phyloP scores from a whole-genome alignment of 768 basidiomycete genomes.

The Amanita exitialis region DNA sequence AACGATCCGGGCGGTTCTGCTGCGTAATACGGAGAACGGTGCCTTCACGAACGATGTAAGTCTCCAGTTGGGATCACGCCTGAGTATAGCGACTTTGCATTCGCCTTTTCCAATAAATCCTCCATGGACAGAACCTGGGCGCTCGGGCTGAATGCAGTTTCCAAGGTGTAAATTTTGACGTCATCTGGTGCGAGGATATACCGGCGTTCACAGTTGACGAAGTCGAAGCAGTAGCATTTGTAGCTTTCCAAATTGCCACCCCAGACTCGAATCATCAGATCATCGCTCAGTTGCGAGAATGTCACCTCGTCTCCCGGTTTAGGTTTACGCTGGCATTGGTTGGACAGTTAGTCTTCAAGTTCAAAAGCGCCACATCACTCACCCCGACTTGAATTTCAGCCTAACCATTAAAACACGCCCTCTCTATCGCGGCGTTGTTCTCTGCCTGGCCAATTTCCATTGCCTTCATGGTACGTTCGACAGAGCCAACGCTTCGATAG shows the following conservation, averaged over 20 bases:
- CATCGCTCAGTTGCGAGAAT: slow-evolving; percentile 9
- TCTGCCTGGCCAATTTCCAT: slow-evolving; percentile 6
- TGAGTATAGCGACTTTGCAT: not conserved
- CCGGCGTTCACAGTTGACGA: slow-evolving; percentile 6
- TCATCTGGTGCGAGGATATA: slow-evolving; percentile 11
- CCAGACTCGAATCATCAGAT: slow-evolving; percentile 10
- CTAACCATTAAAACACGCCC: slow-evolving; percentile 4
- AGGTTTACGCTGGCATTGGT: slow-evolving; percentile 6
- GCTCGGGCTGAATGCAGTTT: slow-evolving; percentile 8
- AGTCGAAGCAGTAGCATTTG: slow-evolving; percentile 10
- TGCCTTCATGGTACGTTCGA: slow-evolving; percentile 7
- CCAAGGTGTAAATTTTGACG: slow-evolving; percentile 10
- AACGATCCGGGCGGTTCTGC: slow-evolving; percentile 7
- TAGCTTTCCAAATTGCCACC: slow-evolving; percentile 9
- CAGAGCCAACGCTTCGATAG: slow-evolving; percentile 4
- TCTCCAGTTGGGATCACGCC: slow-evolving; percentile 11
- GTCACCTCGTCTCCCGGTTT: slow-evolving; percentile 10
- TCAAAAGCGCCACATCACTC: slow-evolving; percentile 6
- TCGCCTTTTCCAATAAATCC: slow-evolving; percentile 4
- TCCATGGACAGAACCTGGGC: slow-evolving; percentile 10
- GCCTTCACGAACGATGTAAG: slow-evolving; percentile 2
- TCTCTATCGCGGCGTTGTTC: slow-evolving; percentile 8
- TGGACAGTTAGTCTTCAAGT: slow-evolving; percentile 5
- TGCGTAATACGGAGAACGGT: slow-evolving; percentile 11
- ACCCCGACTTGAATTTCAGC: slow-evolving; percentile 9